These are phyloP conservation scores for Scutellaria baicalensis DNA, from an alignment of 257 asterid genomes.

Conservation along the genomic window DNA sequence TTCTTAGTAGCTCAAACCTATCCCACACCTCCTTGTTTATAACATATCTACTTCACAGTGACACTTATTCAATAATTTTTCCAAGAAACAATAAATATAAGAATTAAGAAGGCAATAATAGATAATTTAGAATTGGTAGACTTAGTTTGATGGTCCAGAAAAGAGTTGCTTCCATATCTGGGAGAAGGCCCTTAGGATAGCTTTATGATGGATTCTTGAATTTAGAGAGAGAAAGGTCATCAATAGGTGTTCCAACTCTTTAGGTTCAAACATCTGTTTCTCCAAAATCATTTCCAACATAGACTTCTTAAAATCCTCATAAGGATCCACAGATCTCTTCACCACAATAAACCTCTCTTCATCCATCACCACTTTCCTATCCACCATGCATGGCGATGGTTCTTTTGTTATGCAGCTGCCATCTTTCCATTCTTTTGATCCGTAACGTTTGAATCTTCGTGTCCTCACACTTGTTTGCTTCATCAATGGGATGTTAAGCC, in stretches of 20 bases:
- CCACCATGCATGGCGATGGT: conserved; percentile 15
- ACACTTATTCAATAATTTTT: too few species aligned
- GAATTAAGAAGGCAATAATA: too few species aligned
- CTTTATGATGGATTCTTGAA: conserved; percentile 55
- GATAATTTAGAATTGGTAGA: too few species aligned
- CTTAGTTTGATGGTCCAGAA: not conserved
- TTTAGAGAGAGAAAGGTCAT: conserved; percentile 65
- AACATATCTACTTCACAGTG: too few species aligned
- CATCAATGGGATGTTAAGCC: not conserved
- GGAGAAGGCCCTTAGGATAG: conserved; percentile 59
- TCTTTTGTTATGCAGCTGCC: not conserved
- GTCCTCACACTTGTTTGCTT: conserved; percentile 12
- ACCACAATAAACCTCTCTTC: conserved; percentile 47
- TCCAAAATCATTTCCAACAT: conserved; percentile 75
- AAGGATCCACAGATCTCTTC: conserved; percentile 66
- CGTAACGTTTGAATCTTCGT: conserved; percentile 19
- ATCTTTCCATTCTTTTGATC: conserved; percentile 24
- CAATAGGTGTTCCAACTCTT: conserved; percentile 59
- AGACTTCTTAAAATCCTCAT: conserved; percentile 70
- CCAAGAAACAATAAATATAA: too few species aligned
- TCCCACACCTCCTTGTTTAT: too few species aligned
- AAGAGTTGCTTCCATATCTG: conserved; percentile 53
- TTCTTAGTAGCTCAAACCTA: too few species aligned
- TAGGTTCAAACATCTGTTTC: conserved; percentile 52
- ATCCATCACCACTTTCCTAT: conserved; percentile 1